phyloP scores from a whole-genome alignment of 352 stramenopile species.

The Thraustochytrium striatum region DNA sequence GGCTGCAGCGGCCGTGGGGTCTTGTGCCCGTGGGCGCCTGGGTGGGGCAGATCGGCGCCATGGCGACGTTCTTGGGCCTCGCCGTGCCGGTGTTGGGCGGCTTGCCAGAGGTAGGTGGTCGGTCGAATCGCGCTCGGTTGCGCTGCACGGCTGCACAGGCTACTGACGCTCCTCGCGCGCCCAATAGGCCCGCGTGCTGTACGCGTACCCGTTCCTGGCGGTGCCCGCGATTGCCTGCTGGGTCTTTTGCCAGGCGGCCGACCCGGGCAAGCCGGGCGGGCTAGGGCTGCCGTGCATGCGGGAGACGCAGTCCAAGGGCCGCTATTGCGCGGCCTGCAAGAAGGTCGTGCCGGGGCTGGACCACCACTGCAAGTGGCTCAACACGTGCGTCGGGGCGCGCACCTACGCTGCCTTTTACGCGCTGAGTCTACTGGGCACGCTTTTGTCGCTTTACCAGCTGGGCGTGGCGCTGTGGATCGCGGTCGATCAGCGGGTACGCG shows the following conservation, averaged over 20 bases:
- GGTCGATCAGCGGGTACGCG: background rate
- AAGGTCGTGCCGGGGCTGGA: constrained; percentile 43
- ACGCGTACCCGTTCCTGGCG: constrained; percentile 8
- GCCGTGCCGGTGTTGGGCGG: no score
- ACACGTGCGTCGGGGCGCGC: constrained; percentile 29
- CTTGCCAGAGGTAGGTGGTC: no score
- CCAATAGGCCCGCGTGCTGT: no score
- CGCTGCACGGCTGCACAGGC: no score
- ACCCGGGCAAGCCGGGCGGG: constrained; percentile 30
- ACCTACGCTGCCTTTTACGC: constrained; percentile 37
- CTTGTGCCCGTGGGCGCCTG: background rate
- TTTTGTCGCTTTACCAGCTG: background rate
- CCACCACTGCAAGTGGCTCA: constrained; percentile 40
- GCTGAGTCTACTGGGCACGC: constrained; percentile 21
- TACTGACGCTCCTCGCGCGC: no score
- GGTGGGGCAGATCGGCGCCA: background rate
- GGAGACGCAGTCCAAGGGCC: background rate
- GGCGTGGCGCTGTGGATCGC: background rate
- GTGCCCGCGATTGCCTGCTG: background rate
- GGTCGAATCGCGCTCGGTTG: no score
- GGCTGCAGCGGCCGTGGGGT: background rate
- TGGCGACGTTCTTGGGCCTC: background rate
- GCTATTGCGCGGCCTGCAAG: constrained; percentile 25
- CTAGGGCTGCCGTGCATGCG: constrained; percentile 4
- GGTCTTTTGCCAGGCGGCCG: constrained; percentile 24